Percentiles rank a stretch among this genome's conserved stretches.
These are phyloP conservation scores for Takashimella koratensis DNA, from an alignment of 1,284 basidiomycete species.

Conservation along the genomic window DNA sequence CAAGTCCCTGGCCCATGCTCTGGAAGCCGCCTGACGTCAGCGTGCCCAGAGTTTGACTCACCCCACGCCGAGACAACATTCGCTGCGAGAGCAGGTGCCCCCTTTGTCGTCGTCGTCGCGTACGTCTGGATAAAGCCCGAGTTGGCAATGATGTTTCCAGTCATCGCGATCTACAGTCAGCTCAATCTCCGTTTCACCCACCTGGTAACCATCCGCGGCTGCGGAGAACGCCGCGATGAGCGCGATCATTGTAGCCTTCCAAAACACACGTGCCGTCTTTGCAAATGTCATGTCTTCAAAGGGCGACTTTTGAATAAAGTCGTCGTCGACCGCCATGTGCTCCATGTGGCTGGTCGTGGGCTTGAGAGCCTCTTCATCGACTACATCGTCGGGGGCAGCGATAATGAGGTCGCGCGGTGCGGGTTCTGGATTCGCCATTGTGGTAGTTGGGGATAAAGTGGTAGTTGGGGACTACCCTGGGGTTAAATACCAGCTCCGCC, in stretches of 20 bases:
- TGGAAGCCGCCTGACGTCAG: constrained; percentile 20
- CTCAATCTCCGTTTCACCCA: constrained; percentile 5
- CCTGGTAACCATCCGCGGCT: constrained; percentile 19
- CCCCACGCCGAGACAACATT: constrained; percentile 16
- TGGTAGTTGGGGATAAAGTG: too few species aligned
- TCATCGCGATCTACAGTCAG: constrained; percentile 19
- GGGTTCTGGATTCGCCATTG: background rate
- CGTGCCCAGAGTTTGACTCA: constrained; percentile 10
- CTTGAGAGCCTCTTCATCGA: background rate
- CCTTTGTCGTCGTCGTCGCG: constrained; percentile 11
- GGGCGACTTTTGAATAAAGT: constrained; percentile 29
- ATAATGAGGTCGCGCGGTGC: background rate
- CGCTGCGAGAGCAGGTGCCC: constrained; percentile 15
- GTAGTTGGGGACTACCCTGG: too few species aligned
- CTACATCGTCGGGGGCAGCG: background rate
- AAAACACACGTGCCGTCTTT: constrained; percentile 24
- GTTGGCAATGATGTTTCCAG: constrained; percentile 29
- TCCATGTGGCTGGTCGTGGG: background rate
- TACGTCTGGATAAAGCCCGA: constrained; percentile 25
- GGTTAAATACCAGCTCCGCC: too few species aligned
- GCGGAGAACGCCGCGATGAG: constrained; percentile 32
- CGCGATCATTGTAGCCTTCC: constrained; percentile 25
- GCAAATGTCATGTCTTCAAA: constrained; percentile 28
- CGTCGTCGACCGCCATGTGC: constrained; percentile 1
- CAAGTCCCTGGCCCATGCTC: constrained; percentile 19